These are phyloP conservation scores for Aurifilum marmelostoma DNA, from an alignment of 2,329 filamentous ascomycete species.

Conservation along the genomic window DNA sequence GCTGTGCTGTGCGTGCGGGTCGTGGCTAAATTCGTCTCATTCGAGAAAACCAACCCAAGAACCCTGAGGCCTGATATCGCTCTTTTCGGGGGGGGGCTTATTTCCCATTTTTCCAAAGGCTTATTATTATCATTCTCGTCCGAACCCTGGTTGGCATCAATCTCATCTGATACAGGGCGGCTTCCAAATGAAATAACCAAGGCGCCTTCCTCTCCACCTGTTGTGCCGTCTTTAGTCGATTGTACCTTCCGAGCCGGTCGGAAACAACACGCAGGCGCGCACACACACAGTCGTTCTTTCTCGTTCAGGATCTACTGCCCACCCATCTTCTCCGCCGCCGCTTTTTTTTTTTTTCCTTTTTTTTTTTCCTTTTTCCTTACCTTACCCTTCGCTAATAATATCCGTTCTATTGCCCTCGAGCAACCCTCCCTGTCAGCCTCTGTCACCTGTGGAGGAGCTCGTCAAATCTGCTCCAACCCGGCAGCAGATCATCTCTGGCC, in stretches of 20 bases:
- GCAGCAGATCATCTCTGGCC: conserved; percentile 20
- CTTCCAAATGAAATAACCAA: conserved; percentile 49
- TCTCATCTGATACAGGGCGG: conserved; percentile 50
- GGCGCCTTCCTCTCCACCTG: conserved; percentile 48
- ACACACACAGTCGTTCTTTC: not conserved
- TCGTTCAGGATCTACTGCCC: conserved; percentile 35
- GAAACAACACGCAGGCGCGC: conserved; percentile 36
- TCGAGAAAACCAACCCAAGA: conserved; percentile 17
- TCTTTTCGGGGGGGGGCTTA: not conserved
- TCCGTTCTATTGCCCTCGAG: conserved; percentile 24
- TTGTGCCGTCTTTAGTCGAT: conserved; percentile 44
- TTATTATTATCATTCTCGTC: conserved; percentile 33
- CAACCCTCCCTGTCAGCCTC: conserved; percentile 15
- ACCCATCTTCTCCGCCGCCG: conserved; percentile 36
- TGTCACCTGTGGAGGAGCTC: conserved; percentile 6
- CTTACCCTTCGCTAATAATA: conserved; percentile 29
- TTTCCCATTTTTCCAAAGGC: conserved; percentile 19
- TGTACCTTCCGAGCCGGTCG: conserved; percentile 44
- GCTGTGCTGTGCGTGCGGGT: conserved; percentile 19
- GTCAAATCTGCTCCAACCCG: conserved; percentile 24
- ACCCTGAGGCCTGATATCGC: conserved; percentile 25
- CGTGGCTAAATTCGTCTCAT: conserved; percentile 24
- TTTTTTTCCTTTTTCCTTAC: conserved; percentile 34
- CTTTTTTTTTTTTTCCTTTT: conserved; percentile 35
- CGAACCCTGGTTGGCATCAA: conserved; percentile 44